phyloP scores from a whole-genome alignment of 768 basidiomycete genomes.

The Fibroporia radiculosa region DNA sequence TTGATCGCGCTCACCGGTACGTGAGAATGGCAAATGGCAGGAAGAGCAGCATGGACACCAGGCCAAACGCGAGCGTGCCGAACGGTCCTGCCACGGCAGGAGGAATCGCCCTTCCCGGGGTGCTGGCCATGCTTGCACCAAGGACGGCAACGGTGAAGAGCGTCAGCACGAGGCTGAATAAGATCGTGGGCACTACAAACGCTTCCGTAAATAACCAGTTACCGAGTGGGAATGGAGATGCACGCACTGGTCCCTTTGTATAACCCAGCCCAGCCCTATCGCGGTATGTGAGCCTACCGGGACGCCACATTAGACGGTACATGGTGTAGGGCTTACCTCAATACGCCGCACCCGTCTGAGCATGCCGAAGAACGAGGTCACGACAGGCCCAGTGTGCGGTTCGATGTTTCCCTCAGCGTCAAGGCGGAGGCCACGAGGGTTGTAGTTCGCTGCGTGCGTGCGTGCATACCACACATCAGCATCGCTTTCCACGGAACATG shows the following conservation, averaged over 20 bases:
- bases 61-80: constrained; percentile 56
- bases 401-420: constrained; percentile 71
- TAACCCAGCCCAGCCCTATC: constrained; percentile 59
- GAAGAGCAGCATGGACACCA: constrained; percentile 58
- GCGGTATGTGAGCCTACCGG: constrained; percentile 9
- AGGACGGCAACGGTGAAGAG: constrained; percentile 50
- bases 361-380: constrained; percentile 73
- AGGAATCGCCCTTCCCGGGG: constrained; percentile 55
- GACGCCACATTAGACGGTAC: background rate
- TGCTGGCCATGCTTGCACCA: constrained; percentile 47
- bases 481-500: constrained; percentile 38
- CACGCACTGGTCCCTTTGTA: constrained; percentile 71
- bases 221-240: constrained; percentile 1
- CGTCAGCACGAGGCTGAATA: constrained; percentile 48
- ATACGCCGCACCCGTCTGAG: constrained; percentile 58
- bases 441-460: constrained; percentile 50
- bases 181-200: constrained; percentile 37
- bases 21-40: constrained; percentile 68
- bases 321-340: constrained; percentile 43
- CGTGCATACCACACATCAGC: constrained; percentile 27
- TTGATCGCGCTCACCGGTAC: constrained; percentile 46
- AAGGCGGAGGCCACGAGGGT: constrained; percentile 71
- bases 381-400: constrained; percentile 66
- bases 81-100: constrained; percentile 48
- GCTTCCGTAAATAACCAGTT: background rate